A percentile compares a stretch with the other conserved stretches of the same genome.
These are phyloP conservation scores for Syzygium aromaticum DNA, from an alignment of 345 rosid genomes.

Conservation along the genomic window DNA sequence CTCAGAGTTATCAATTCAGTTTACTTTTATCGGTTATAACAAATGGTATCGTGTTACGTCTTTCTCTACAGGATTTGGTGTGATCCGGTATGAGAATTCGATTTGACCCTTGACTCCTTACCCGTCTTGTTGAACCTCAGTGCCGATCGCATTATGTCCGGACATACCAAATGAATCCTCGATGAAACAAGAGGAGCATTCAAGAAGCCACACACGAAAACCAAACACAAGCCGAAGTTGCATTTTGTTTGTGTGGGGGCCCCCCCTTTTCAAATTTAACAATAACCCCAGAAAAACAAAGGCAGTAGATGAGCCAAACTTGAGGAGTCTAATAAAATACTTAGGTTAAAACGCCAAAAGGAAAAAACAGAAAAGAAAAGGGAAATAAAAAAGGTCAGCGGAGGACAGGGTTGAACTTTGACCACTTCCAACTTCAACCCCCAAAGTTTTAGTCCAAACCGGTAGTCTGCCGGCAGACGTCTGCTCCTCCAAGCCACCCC, in stretches of 20 bases:
- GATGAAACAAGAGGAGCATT: background rate
- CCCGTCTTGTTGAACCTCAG: accelerated
- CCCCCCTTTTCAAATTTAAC: too few relatives aligned
- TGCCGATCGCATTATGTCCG: too few relatives aligned
- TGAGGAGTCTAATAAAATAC: too few relatives aligned
- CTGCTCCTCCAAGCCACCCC: background rate
- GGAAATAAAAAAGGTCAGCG: background rate
- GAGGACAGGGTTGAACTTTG: background rate
- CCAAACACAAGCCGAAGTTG: background rate
- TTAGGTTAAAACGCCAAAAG: background rate
- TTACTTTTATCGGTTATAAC: too few relatives aligned
- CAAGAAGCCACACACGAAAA: too few relatives aligned
- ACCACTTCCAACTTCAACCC: background rate
- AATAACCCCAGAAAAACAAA: too few relatives aligned
- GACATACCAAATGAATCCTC: background rate
- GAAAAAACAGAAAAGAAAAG: background rate
- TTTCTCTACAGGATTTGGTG: background rate
- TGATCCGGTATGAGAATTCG: background rate
- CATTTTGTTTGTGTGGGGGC: too few relatives aligned
- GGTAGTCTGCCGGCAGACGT: background rate
- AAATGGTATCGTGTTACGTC: too few relatives aligned
- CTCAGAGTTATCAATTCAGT: too few relatives aligned
- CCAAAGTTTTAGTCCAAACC: background rate
- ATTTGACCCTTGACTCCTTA: background rate
- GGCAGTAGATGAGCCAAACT: too few relatives aligned